A percentile compares a stretch with the other conserved stretches of the same genome.
These are phyloP conservation scores for Fusarium odoratissimum DNA, from an alignment of 2,329 filamentous ascomycete species.

Conservation along the genomic window DNA sequence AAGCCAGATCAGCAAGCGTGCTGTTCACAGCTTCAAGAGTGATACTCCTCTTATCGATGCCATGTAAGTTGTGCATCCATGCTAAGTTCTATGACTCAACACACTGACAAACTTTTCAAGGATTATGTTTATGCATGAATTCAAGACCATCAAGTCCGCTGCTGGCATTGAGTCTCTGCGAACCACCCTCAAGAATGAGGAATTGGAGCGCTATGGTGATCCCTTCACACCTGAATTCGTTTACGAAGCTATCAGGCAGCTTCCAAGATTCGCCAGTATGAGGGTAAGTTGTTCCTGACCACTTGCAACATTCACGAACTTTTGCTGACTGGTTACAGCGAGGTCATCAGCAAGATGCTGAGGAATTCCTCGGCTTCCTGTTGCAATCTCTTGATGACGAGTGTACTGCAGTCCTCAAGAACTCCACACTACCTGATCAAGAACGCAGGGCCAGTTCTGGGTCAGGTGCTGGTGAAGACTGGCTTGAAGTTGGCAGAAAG, in stretches of 20 bases:
- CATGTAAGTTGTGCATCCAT: slow-evolving; percentile 71
- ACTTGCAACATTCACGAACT: too few relatives aligned
- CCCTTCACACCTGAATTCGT: slow-evolving; percentile 94
- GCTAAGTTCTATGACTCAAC: neutral
- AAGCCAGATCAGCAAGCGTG: slow-evolving; percentile 84
- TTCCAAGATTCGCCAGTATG: slow-evolving; percentile 93
- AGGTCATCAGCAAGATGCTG: slow-evolving; percentile 96
- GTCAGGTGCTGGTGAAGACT: slow-evolving; percentile 61
- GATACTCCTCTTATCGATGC: slow-evolving; percentile 94
- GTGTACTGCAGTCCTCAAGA: slow-evolving; percentile 78
- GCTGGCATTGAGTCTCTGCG: slow-evolving; percentile 78
- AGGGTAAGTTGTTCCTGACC: slow-evolving; percentile 67
- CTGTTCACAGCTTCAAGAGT: slow-evolving; percentile 92
- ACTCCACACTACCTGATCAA: slow-evolving; percentile 46
- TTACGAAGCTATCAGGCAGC: slow-evolving; percentile 88
- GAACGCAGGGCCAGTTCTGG: slow-evolving; percentile 44
- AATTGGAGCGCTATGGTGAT: slow-evolving; percentile 91
- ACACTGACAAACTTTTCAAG: slow-evolving; percentile 54
- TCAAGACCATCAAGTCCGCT: slow-evolving; percentile 85
- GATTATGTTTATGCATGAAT: slow-evolving; percentile 97
- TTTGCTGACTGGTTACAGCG: slow-evolving; percentile 63
- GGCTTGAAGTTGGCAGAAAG: slow-evolving; percentile 94
- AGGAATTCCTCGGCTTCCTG: slow-evolving; percentile 95
- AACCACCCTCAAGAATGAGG: slow-evolving; percentile 79
- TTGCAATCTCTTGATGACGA: slow-evolving; percentile 94